These are phyloP conservation scores for Hanseniaspora hatyaiensis DNA, from an alignment of 805 yeast species.

Conservation along the genomic window DNA sequence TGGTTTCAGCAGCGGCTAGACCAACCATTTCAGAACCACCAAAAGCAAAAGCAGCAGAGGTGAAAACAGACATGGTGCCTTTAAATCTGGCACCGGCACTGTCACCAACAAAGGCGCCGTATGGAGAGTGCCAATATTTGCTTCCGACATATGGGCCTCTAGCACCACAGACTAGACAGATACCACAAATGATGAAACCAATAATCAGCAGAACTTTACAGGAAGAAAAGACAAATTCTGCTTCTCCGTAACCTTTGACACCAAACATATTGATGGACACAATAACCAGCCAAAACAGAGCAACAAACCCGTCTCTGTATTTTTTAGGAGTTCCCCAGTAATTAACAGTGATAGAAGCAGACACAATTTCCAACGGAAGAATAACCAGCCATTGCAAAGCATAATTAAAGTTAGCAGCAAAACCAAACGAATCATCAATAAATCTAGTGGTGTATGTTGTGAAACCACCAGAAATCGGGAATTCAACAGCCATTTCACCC, in stretches of 20 bases:
- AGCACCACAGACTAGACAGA: slow-evolving; percentile 39
- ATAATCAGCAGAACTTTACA: slow-evolving; percentile 42
- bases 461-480: slow-evolving; percentile 55
- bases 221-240: slow-evolving; percentile 41
- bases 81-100: slow-evolving; percentile 33
- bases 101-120: slow-evolving; percentile 50
- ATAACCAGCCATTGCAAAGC: slow-evolving; percentile 43
- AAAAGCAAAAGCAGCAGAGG: slow-evolving; percentile 46
- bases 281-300: slow-evolving; percentile 40
- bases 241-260: slow-evolving; percentile 44
- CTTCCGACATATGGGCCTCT: slow-evolving; percentile 40
- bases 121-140: slow-evolving; percentile 35
- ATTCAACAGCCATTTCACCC: slow-evolving; percentile 49
- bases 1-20: slow-evolving; percentile 42
- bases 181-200: slow-evolving; percentile 45
- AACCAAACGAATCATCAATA: slow-evolving; percentile 51
- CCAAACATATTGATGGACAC: slow-evolving; percentile 42
- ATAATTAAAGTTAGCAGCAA: slow-evolving; percentile 50
- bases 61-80: slow-evolving; percentile 44
- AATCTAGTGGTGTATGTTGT: slow-evolving; percentile 50
- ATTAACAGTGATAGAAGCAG: slow-evolving; percentile 43
- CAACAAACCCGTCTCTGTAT: slow-evolving; percentile 41
- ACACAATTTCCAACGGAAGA: slow-evolving; percentile 42
- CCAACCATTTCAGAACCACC: slow-evolving; percentile 45
- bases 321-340: slow-evolving; percentile 39